phyloP scores from a whole-genome alignment of 1,139 yeast species.

The Candida labiduridarum region DNA sequence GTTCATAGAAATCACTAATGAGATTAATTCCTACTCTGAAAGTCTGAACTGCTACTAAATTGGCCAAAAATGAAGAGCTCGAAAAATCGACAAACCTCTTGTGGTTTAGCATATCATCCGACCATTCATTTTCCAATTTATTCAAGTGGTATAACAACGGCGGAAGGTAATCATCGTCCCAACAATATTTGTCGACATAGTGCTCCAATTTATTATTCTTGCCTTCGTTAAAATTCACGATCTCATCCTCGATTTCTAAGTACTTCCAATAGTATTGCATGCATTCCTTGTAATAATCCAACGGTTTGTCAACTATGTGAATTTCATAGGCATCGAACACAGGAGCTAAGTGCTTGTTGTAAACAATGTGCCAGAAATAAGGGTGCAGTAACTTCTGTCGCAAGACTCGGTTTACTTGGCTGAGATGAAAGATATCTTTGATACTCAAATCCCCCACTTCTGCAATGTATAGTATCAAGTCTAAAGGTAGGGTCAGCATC shows the following conservation, averaged over 20 bases:
- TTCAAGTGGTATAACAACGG: not conserved
- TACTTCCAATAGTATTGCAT: not conserved
- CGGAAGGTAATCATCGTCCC: constrained; percentile 8
- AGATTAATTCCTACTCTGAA: constrained; percentile 19
- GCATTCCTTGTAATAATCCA: constrained; percentile 5
- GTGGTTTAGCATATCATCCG: not conserved
- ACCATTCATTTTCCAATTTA: not conserved
- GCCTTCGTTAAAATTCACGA: not conserved
- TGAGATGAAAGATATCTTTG: constrained; percentile 23
- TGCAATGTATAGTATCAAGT: constrained; percentile 13
- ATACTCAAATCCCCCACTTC: constrained; percentile 22
- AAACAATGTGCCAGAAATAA: constrained; percentile 16
- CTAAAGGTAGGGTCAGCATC: constrained; percentile 15
- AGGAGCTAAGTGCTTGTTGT: constrained; percentile 6
- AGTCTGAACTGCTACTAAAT: constrained; percentile 17
- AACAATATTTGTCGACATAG: constrained; percentile 3
- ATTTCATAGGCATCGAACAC: constrained; percentile 6
- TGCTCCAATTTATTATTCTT: not conserved
- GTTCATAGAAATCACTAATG: constrained; percentile 3
- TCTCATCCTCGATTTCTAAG: constrained; percentile 4
- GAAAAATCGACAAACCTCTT: constrained; percentile 5
- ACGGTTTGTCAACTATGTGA: not conserved
- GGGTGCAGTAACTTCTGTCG: constrained; percentile 10
- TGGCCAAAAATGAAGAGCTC: constrained; percentile 12
- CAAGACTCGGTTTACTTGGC: constrained; percentile 17